phyloP scores from a whole-genome alignment of 2,329 filamentous ascomycete genomes.

The Huntiella savannae region DNA sequence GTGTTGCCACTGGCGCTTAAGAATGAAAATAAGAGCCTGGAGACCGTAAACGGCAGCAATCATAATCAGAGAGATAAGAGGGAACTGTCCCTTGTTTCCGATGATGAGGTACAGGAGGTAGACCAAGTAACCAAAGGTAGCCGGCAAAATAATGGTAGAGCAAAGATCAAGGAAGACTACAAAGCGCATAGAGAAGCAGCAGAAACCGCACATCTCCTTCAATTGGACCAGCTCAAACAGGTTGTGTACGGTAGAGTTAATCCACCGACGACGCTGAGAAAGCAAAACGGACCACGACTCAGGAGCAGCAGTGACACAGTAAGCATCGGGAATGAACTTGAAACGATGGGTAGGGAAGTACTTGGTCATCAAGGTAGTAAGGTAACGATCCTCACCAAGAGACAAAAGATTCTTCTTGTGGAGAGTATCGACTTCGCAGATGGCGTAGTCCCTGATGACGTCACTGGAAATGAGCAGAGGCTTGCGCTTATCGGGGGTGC shows the following conservation, averaged over 20 bases:
- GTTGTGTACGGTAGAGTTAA: conserved; percentile 98
- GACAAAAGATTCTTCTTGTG: conserved; percentile 93
- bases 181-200: conserved; percentile 95
- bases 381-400: conserved; percentile 87
- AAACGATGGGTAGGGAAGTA: conserved; percentile 90
- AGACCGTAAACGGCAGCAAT: conserved; percentile 85
- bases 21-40: conserved; percentile 86
- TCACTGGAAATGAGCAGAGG: conserved; percentile 84
- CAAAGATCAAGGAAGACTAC: conserved; percentile 87
- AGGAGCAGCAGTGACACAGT: conserved; percentile 81
- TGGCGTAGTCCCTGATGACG: conserved; percentile 72
- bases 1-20: conserved; percentile 96
- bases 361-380: conserved; percentile 96
- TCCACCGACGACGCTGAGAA: conserved; percentile 97
- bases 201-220: conserved; percentile 94
- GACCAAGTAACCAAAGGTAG: conserved; percentile 67
- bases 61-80: conserved; percentile 73
- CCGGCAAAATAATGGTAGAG: conserved; percentile 79
- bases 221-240: conserved; percentile 76
- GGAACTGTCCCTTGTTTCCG: conserved; percentile 53
- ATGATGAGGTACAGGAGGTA: conserved; percentile 74
- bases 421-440: conserved; percentile 79
- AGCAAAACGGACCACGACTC: conserved; percentile 86
- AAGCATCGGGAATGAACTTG: conserved; percentile 89
- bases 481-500: conserved; percentile 83